Evolutionary conservation across 208 protist species (phyloP).

Genomic region (Balamuthia mandrillaris): DNA sequence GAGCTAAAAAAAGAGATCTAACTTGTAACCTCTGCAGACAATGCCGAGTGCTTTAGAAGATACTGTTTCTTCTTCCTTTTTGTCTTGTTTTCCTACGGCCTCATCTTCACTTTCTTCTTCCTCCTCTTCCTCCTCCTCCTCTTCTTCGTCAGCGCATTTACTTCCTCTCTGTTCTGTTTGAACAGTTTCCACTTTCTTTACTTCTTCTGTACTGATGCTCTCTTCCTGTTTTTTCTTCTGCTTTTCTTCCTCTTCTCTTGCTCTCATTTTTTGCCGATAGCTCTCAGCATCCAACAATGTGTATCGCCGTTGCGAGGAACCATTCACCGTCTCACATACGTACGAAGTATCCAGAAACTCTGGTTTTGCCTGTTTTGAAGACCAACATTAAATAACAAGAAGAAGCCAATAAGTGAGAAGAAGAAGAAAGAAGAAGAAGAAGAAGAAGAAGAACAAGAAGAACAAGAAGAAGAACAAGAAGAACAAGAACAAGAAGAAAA

Average conservation of each 20-base stretch:
- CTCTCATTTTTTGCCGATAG: too few species aligned
- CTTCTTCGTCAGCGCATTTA: not conserved
- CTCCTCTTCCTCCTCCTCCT: not conserved
- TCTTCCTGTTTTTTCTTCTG: not conserved
- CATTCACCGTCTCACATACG: not conserved
- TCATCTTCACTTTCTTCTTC: not conserved
- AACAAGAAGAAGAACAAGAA: slow-evolving; percentile 1
- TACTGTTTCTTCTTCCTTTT: not conserved
- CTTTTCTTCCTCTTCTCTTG: too few species aligned
- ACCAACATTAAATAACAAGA: not conserved
- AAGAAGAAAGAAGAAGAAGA: not conserved
- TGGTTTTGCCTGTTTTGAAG: not conserved
- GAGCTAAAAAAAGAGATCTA: not conserved
- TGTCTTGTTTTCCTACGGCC: not conserved
- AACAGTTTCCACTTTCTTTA: not conserved
- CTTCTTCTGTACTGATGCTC: not conserved
- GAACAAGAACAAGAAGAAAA: too few species aligned
- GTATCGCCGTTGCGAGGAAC: not conserved
- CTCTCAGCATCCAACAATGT: too few species aligned
- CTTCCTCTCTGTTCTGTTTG: not conserved
- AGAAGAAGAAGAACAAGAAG: not conserved
- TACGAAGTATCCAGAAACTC: not conserved
- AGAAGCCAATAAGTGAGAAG: not conserved
- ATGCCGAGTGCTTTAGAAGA: not conserved
- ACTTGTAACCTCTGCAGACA: not conserved